Evolutionary conservation across 1,139 yeast genomes (phyloP).

Genomic region (Blastobotrys malaysiensis): DNA sequence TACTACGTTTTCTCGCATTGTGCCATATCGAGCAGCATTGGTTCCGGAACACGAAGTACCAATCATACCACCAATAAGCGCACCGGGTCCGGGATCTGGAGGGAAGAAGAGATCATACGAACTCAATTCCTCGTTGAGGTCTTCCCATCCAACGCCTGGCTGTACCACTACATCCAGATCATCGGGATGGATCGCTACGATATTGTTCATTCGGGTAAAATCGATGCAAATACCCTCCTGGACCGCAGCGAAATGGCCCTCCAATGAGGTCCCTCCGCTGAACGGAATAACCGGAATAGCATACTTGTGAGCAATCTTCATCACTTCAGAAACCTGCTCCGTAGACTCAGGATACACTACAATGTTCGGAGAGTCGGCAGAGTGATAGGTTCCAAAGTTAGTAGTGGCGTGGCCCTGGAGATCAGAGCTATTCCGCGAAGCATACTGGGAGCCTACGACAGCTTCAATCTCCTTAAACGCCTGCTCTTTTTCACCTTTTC

Average conservation of each 20-base stretch:
- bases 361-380: conserved; percentile 51
- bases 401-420: conserved; percentile 53
- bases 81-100: conserved; percentile 76
- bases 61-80: conserved; percentile 62
- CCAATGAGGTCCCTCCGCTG: conserved; percentile 76
- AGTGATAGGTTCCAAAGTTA: conserved; percentile 59
- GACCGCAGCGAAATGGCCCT: conserved; percentile 75
- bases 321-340: conserved; percentile 56
- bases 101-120: conserved; percentile 51
- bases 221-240: conserved; percentile 61
- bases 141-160: conserved; percentile 67
- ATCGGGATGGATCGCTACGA: conserved; percentile 45
- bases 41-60: conserved; percentile 72
- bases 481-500: conserved; percentile 34
- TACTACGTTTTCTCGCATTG: conserved; percentile 60
- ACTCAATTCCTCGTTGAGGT: conserved; percentile 47
- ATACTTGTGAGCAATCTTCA: conserved; percentile 56
- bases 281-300: conserved; percentile 68
- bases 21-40: conserved; percentile 63
- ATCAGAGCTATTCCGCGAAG: conserved; percentile 34
- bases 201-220: conserved; percentile 47
- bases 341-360: conserved; percentile 60
- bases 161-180: conserved; percentile 68
- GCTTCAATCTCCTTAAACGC: conserved; percentile 43
- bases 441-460: conserved; percentile 43